A percentile compares a stretch with the other conserved stretches of the same genome.
Conservation (phyloP, 495 filamentous ascomycete genomes). For the Melanomma pulvis-pyrius region DNA sequence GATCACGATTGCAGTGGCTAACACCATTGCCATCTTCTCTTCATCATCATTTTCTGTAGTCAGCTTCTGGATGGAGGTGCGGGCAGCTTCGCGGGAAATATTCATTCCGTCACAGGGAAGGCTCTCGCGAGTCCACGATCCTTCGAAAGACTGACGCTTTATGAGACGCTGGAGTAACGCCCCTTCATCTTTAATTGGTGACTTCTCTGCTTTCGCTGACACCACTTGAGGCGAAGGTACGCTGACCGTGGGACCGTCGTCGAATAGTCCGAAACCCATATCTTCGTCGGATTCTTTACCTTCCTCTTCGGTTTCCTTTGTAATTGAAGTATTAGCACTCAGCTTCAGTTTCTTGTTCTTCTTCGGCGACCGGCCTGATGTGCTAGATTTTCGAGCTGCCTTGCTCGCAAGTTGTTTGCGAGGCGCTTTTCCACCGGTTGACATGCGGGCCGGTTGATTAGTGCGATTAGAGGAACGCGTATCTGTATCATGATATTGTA, state of each 20-base stretch:
- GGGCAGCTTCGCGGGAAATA: slow-evolving; percentile 18
- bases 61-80: not conserved
- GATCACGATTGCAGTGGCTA: slow-evolving; percentile 57
- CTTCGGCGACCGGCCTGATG: not conserved
- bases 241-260: not conserved
- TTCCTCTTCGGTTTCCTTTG: slow-evolving; percentile 1
- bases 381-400: not conserved
- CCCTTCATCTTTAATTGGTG: slow-evolving; percentile 1
- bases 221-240: not conserved
- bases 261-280: slow-evolving; percentile 9
- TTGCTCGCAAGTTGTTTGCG: slow-evolving; percentile 21
- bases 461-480: not conserved
- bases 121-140: slow-evolving; percentile 48
- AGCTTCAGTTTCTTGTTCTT: not conserved
- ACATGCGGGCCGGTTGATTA: slow-evolving; percentile 8
- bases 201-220: not conserved
- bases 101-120: slow-evolving; percentile 34
- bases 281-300: slow-evolving; percentile 13
- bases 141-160: slow-evolving; percentile 53
- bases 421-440: slow-evolving; percentile 24
- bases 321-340: not conserved
- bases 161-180: slow-evolving; percentile 43
- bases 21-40: slow-evolving; percentile 1
- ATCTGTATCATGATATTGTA: not conserved
- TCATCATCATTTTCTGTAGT: slow-evolving; percentile 1